Evolutionary conservation across 2,329 filamentous ascomycete species (phyloP).

Genomic region (Neoscytalidium dimidiatum): DNA sequence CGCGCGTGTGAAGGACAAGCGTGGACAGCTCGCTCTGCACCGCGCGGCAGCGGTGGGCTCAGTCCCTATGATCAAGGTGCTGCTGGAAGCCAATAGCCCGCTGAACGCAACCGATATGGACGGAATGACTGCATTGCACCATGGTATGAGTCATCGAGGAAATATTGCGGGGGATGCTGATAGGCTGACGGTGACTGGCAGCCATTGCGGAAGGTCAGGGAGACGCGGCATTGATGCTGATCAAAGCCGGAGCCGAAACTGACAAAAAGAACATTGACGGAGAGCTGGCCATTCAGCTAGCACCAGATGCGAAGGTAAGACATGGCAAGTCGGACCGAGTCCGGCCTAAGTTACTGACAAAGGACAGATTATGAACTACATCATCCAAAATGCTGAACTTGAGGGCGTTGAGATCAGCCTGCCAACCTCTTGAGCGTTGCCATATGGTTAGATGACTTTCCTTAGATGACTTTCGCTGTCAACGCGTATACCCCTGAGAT

Average conservation of each 20-base stretch:
- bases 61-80: constrained; percentile 78
- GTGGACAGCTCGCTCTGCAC: constrained; percentile 89
- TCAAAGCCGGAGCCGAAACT: constrained; percentile 82
- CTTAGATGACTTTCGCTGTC: neutral
- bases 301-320: constrained; percentile 79
- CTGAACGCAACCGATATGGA: constrained; percentile 80
- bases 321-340: neutral
- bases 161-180: too few species aligned
- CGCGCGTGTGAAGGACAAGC: constrained; percentile 77
- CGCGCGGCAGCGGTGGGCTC: constrained; percentile 88
- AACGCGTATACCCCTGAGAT: neutral
- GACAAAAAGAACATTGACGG: constrained; percentile 76
- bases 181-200: constrained; percentile 1
- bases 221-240: constrained; percentile 77
- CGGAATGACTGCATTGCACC: constrained; percentile 87
- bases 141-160: constrained; percentile 43
- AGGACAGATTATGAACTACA: constrained; percentile 56
- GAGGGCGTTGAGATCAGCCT: constrained; percentile 72
- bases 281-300: constrained; percentile 73
- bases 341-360: neutral
- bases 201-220: constrained; percentile 74
- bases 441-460: too few species aligned
- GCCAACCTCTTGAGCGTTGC: neutral
- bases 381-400: constrained; percentile 74
- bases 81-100: constrained; percentile 77